Conservation (phyloP, 176 grass and related monocot genomes). For the Thinopyrum elongatum region DNA sequence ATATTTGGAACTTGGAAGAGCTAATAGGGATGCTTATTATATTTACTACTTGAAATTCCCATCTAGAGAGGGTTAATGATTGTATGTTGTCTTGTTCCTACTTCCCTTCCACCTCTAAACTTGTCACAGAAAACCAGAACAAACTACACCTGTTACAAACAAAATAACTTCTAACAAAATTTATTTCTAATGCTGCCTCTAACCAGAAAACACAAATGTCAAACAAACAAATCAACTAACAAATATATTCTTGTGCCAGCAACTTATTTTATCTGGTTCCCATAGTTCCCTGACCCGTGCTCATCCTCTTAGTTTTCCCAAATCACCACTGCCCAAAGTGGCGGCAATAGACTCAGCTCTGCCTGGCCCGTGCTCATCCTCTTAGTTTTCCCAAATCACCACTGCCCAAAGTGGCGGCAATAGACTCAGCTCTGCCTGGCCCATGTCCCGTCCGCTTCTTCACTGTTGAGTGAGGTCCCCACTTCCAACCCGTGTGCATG, state of each 20-base stretch:
- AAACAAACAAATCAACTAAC: background rate
- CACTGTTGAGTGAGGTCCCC: background rate
- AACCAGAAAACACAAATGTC: background rate
- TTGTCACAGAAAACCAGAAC: background rate
- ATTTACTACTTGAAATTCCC: background rate
- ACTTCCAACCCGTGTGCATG: background rate
- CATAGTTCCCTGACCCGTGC: background rate
- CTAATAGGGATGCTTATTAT: conserved; percentile 3
- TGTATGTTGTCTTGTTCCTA: background rate
- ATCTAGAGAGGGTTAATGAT: background rate
- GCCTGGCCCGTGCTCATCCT: conserved; percentile 1
- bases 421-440: background rate
- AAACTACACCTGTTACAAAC: background rate
- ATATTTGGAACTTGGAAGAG: background rate
- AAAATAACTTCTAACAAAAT: background rate
- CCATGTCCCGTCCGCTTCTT: background rate
- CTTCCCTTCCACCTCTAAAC: background rate
- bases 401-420: background rate
- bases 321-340: background rate
- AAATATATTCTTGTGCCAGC: background rate
- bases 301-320: background rate
- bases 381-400: background rate
- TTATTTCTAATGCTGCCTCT: background rate
- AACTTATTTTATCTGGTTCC: background rate
- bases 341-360: background rate